Base-by-base conservation (phyloP, 768 basidiomycete genomes). In the Basidioascus undulatus region DNA sequence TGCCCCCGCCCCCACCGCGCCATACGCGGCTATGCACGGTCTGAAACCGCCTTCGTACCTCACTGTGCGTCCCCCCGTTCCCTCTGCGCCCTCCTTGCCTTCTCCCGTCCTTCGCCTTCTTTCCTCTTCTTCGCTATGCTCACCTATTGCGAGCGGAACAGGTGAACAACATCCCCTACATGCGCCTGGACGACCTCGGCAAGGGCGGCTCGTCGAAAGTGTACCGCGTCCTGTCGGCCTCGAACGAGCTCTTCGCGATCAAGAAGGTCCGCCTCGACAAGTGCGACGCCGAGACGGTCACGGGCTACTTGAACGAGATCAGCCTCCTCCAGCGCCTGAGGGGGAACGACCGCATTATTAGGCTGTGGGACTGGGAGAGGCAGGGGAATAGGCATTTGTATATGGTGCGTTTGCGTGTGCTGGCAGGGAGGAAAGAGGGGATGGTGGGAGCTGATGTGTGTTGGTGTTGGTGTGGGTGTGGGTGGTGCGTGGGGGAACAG, bases 201-300 rank as follows among this genome's bases (percentile, higher is more conserved):
- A 81, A 76, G 52, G 89, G 89, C 32, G 89, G 89, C 0, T 77
- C 84, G 8, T 92, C 86, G n/a, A 76, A 80, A 36, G 89, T 98
- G 31, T 98, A 75, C 57, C 76, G 83, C 19, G 86, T 92, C 7
- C 65, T 94, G 54, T 78, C 71, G 53, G 62, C 67, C 31, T 62
- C 67, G 35, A 78, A 70, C 49, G 74, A 79, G 52, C 65, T 96
- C 27, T 83, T 70, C 51, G 89, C 89, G 9, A 68, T 98, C 55
- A 98, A 98, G 57, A 74, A 78, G 41, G 87, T 96, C 28, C 71
- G 78, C 13, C 64, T 96, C 18, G 83, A 89, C 56, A 75, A 76
- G 54, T 76, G 77, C 37, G 89, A 96, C 49, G 57, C 71, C 3
- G 86, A 92, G 47, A 81, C 83, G 16, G 76, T 89, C 62, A 71